Percentiles rank a stretch among this genome's conserved stretches.
Conservation (phyloP, 768 basidiomycete species). For the Suillus weaverae region DNA sequence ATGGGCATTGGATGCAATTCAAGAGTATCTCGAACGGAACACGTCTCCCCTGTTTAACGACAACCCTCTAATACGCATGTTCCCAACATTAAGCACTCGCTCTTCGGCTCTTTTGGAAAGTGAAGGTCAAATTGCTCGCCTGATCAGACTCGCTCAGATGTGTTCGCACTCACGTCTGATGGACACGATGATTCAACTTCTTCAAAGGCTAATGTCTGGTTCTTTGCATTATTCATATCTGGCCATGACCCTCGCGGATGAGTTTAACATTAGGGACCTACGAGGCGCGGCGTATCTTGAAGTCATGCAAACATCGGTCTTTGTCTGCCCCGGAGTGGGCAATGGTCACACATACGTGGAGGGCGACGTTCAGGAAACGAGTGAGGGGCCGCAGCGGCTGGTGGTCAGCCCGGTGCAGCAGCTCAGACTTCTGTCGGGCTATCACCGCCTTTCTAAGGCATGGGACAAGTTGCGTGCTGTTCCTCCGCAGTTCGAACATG, state of each 20-base stretch:
- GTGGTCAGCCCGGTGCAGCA: constrained; percentile 59
- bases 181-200: constrained; percentile 55
- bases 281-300: constrained; percentile 70
- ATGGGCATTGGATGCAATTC: constrained; percentile 75
- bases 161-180: constrained; percentile 64
- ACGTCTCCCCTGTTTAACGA: constrained; percentile 51
- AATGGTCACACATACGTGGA: constrained; percentile 21
- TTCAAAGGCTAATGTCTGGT: constrained; percentile 59
- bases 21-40: constrained; percentile 62
- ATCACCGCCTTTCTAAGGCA: constrained; percentile 61
- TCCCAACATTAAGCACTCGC: constrained; percentile 25
- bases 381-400: constrained; percentile 46
- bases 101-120: constrained; percentile 37
- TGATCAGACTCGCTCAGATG: constrained; percentile 66
- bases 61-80: constrained; percentile 34
- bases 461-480: constrained; percentile 65
- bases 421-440: constrained; percentile 66
- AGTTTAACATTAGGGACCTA: constrained; percentile 58
- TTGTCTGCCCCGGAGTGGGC: constrained; percentile 19
- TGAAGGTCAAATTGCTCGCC: constrained; percentile 53
- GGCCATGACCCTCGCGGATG: constrained; percentile 73
- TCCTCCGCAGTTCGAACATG: constrained; percentile 66
- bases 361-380: constrained; percentile 32
- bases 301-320: constrained; percentile 63
- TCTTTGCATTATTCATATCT: constrained; percentile 70